phyloP scores from a whole-genome alignment of 2,329 filamentous ascomycete species.

The Fusarium acutatum region DNA sequence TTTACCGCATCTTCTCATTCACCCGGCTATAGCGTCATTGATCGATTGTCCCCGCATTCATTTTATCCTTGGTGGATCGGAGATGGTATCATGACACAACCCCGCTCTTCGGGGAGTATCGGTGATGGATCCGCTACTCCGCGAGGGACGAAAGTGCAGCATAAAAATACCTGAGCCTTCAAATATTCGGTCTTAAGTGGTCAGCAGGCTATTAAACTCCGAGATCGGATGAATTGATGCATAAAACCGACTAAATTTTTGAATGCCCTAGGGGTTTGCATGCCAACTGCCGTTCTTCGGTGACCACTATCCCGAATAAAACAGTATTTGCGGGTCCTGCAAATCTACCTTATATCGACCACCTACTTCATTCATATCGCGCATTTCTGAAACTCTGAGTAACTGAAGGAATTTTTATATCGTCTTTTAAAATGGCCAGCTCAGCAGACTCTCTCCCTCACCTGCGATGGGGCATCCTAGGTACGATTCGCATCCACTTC shows the following conservation, averaged over 20 bases:
- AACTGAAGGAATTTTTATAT: no score
- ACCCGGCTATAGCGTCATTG: background rate
- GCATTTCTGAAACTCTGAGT: background rate
- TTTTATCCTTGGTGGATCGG: background rate
- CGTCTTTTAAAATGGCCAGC: constrained; percentile 15
- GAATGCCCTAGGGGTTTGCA: accelerated
- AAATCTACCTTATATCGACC: background rate
- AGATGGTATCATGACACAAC: background rate
- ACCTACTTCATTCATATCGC: background rate
- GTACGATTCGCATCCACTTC: accelerated
- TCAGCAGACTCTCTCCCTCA: background rate
- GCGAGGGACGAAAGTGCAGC: background rate
- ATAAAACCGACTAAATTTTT: background rate
- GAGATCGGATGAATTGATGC: accelerated
- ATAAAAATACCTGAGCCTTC: background rate
- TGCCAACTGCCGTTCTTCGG: background rate
- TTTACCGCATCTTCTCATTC: background rate
- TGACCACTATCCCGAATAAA: background rate
- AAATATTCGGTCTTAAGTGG: background rate
- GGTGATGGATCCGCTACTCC: background rate
- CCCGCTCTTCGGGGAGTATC: background rate
- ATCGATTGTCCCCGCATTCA: background rate
- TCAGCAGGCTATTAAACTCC: no score
- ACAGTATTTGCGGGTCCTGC: background rate
- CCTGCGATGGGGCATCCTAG: constrained; percentile 13